Evolutionary conservation across 768 basidiomycete species (phyloP).

Genomic region (Mycena maculata): DNA sequence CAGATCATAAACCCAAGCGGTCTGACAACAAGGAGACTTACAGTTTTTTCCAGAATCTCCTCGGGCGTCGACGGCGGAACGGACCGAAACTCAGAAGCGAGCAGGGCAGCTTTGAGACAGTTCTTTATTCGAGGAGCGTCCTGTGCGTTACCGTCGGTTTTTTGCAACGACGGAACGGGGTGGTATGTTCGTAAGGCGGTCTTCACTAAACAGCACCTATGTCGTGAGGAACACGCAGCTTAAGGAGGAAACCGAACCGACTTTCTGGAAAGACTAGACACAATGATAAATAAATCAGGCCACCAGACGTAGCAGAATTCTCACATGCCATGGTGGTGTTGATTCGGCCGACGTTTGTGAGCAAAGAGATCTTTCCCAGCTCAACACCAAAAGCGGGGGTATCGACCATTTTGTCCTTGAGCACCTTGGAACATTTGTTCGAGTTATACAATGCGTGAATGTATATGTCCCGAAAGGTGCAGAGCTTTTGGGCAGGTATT

Average conservation of each 20-base stretch:
- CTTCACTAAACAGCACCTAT: slow-evolving; percentile 60
- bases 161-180: slow-evolving; percentile 90
- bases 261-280: slow-evolving; percentile 85
- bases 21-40: slow-evolving; percentile 49
- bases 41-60: slow-evolving; percentile 76
- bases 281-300: slow-evolving; percentile 30
- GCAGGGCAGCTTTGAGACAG: slow-evolving; percentile 83
- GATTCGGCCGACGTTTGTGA: slow-evolving; percentile 91
- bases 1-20: slow-evolving; percentile 19
- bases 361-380: slow-evolving; percentile 83
- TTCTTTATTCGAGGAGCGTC: slow-evolving; percentile 95
- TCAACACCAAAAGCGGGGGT: slow-evolving; percentile 82
- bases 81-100: slow-evolving; percentile 74
- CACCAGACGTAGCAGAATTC: slow-evolving; percentile 40
- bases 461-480: slow-evolving; percentile 87
- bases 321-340: slow-evolving; percentile 93
- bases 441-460: slow-evolving; percentile 84
- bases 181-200: slow-evolving; percentile 91
- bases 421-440: slow-evolving; percentile 86
- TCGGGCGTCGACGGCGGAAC: slow-evolving; percentile 79
- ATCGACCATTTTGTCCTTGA: slow-evolving; percentile 89
- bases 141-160: slow-evolving; percentile 88
- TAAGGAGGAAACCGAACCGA: neutral
- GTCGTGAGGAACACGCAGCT: neutral
- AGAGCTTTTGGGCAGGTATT: slow-evolving; percentile 53